Evolutionary conservation across 2,329 filamentous ascomycete genomes (phyloP).

Genomic region (Ascochyta viciae-villosae): DNA sequence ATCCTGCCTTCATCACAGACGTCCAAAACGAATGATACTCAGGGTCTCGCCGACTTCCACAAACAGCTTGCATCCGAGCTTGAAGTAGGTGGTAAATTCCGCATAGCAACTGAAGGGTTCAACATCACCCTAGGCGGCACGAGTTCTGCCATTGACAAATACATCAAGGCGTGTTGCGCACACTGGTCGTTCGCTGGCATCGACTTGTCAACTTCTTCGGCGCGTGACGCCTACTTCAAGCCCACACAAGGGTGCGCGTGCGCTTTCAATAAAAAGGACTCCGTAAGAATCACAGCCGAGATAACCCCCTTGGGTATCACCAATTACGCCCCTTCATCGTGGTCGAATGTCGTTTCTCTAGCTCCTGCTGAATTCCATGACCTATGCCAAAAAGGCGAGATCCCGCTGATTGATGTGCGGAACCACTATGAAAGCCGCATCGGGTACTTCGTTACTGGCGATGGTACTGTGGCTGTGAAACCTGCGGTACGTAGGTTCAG

Average conservation of each 20-base stretch:
- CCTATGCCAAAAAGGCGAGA: slow-evolving; percentile 20
- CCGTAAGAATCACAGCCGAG: slow-evolving; percentile 27
- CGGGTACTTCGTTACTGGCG: slow-evolving; percentile 30
- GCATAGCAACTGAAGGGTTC: slow-evolving; percentile 32
- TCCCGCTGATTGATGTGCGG: slow-evolving; percentile 31
- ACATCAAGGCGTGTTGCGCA: slow-evolving; percentile 22
- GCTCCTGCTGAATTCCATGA: slow-evolving; percentile 29
- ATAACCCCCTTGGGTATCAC: slow-evolving; percentile 34
- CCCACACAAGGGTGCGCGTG: slow-evolving; percentile 33
- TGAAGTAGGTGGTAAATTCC: slow-evolving; percentile 27
- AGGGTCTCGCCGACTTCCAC: slow-evolving; percentile 25
- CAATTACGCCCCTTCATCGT: slow-evolving; percentile 31
- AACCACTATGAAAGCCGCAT: slow-evolving; percentile 38
- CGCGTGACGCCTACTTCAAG: slow-evolving; percentile 28
- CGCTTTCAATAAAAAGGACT: slow-evolving; percentile 22
- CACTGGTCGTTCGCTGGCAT: slow-evolving; percentile 33
- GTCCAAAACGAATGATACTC: slow-evolving; percentile 6
- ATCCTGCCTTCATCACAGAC: slow-evolving; percentile 14
- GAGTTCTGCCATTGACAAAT: slow-evolving; percentile 14
- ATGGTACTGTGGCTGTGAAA: slow-evolving; percentile 23
- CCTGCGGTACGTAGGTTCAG: slow-evolving; percentile 33
- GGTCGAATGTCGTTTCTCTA: slow-evolving; percentile 26
- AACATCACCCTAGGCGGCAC: slow-evolving; percentile 34
- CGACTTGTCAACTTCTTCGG: slow-evolving; percentile 14
- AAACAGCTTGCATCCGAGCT: slow-evolving; percentile 13